Base-by-base conservation (phyloP, 148 eudicot genomes). In the Vaccinium myrtillus region DNA sequence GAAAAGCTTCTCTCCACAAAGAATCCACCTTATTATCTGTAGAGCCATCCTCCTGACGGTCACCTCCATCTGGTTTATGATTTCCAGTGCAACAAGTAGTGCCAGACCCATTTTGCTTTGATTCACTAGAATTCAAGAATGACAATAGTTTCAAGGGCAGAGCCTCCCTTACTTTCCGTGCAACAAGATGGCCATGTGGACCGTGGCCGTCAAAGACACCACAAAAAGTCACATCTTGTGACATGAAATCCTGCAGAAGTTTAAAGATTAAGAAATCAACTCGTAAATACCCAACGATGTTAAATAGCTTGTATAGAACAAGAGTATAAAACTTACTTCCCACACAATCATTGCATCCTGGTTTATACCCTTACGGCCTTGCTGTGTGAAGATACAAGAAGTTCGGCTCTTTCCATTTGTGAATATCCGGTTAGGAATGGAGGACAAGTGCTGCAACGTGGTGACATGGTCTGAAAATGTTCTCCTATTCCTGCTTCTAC, bases 261-360 rank as follows among this genome's bases (percentile, higher is more conserved):
- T 69, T 75, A 63, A 63, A 77, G 63, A 53, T 56, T 67, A 75
- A 79, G 75, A 50, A 78, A 63, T 51, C 23, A 79, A 75, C 49
- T 78, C 75, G 73, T 50, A 51, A 32, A 63, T 75, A 43, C 79
- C 56, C 46, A 53, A 18, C 39, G 27, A 77, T 55, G 23, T 30
- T 25, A 82, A 32, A 21, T 77, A 23, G 23, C 8, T 43, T 65
- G 19, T n/a, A 36, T 8, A 51, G 18, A 55, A 79, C 43, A 79
- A 25, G 51, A 55, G 51, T 71, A 27, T 8, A 25, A 43, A 63
- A 93, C 98, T 89, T 88, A 97, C 99, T 90, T 97, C 99, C 99
- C 99, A 97, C 78, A 95, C 99, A 82, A 97, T 92, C 99, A 97
- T 97, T 83, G 99, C 98, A 87, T 97, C 99, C 88, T 97, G 99